Evolutionary conservation across 2,329 filamentous ascomycete species (phyloP).

Genomic region (Ambrosiella xylebori): DNA sequence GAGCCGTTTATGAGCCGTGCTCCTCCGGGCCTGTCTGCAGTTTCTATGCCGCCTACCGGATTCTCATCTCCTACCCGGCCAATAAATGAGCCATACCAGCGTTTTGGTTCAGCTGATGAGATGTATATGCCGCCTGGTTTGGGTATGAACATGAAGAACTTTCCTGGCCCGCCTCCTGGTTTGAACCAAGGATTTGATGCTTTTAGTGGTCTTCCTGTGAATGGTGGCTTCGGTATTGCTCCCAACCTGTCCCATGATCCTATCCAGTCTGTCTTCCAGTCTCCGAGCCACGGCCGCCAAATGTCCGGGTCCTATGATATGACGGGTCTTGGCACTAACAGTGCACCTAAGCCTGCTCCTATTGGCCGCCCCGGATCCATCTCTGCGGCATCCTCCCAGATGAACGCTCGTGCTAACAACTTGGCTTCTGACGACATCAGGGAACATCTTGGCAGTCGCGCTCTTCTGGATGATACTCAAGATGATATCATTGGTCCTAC

Average conservation of each 20-base stretch:
- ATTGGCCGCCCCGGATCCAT: slow-evolving; percentile 76
- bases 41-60: slow-evolving; percentile 24
- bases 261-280: slow-evolving; percentile 12
- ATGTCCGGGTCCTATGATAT: slow-evolving; percentile 52
- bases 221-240: background rate
- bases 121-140: slow-evolving; percentile 7
- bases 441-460: slow-evolving; percentile 76
- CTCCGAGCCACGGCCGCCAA: slow-evolving; percentile 50
- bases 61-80: slow-evolving; percentile 18
- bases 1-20: slow-evolving; percentile 20
- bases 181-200: slow-evolving; percentile 5
- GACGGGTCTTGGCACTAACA: slow-evolving; percentile 20
- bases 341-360: slow-evolving; percentile 64
- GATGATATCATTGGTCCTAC: slow-evolving; percentile 8
- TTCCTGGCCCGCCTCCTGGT: slow-evolving; percentile 19
- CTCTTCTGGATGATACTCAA: slow-evolving; percentile 57
- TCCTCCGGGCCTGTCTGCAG: slow-evolving; percentile 3
- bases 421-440: slow-evolving; percentile 44
- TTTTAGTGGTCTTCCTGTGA: slow-evolving; percentile 6
- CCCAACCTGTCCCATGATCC: background rate
- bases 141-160: slow-evolving; percentile 22
- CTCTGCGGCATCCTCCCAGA: slow-evolving; percentile 17
- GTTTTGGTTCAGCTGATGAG: slow-evolving; percentile 9
- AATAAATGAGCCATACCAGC: slow-evolving; percentile 11
- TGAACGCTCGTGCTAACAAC: slow-evolving; percentile 14